Conservation (phyloP, 805 yeast species). For the Ogataea paradorogensis region DNA sequence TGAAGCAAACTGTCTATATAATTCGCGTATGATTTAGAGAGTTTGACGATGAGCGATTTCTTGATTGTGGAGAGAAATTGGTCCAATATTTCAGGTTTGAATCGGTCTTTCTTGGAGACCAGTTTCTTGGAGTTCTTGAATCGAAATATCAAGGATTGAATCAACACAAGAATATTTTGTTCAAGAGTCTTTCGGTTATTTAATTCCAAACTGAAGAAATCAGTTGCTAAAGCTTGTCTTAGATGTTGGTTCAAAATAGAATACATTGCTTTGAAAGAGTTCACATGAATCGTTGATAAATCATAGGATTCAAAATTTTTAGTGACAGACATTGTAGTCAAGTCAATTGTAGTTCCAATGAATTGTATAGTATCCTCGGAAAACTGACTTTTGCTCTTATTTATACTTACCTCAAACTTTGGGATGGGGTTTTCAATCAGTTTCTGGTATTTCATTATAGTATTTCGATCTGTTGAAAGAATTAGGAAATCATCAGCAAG, state of each 20-base stretch:
- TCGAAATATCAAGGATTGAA: conserved; percentile 18
- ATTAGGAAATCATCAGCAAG: conserved; percentile 84
- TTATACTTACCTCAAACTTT: conserved; percentile 42
- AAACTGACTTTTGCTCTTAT: conserved; percentile 37
- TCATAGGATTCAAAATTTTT: conserved; percentile 31
- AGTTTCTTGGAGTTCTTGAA: conserved; percentile 20
- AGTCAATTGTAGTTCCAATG: conserved; percentile 41
- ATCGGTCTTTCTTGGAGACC: conserved; percentile 9
- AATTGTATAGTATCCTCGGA: conserved; percentile 31
- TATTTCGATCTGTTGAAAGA: conserved; percentile 44
- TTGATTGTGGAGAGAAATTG: conserved; percentile 1
- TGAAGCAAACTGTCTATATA: not conserved
- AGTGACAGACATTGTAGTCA: conserved; percentile 33
- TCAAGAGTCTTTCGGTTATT: conserved; percentile 23
- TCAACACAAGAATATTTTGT: conserved; percentile 15
- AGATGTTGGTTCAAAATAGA: conserved; percentile 26
- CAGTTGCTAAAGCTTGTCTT: conserved; percentile 33
- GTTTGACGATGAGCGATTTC: not conserved
- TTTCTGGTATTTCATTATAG: conserved; percentile 31
- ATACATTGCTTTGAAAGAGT: conserved; percentile 24
- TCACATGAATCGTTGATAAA: conserved; percentile 6
- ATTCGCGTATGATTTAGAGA: not conserved
- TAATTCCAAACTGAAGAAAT: conserved; percentile 25
- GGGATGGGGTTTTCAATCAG: conserved; percentile 37
- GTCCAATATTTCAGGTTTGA: not conserved